These are phyloP conservation scores for Candida fluviatilis DNA, from an alignment of 805 yeast species.

Conservation along the genomic window DNA sequence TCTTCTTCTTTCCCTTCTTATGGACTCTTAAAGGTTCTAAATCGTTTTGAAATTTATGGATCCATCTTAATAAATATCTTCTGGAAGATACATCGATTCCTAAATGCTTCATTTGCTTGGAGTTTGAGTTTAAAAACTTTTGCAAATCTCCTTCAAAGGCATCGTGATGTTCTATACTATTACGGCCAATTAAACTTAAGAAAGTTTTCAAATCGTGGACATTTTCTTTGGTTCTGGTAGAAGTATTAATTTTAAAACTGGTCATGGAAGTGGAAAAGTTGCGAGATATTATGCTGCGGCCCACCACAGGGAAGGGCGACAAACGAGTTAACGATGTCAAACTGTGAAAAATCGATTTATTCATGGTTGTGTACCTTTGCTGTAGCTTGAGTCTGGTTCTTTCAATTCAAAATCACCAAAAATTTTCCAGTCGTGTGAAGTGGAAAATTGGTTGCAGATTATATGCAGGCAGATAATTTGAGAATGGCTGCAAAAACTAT, in stretches of 20 bases:
- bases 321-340: background rate
- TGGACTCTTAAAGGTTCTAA: slow-evolving; percentile 51
- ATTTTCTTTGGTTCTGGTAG: slow-evolving; percentile 41
- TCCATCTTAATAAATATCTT: slow-evolving; percentile 70
- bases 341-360: background rate
- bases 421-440: background rate
- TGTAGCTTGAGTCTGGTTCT: background rate
- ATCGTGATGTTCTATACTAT: slow-evolving; percentile 61
- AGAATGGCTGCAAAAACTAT: background rate
- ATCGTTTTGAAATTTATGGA: slow-evolving; percentile 59
- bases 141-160: slow-evolving; percentile 57
- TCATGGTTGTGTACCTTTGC: background rate
- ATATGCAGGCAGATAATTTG: background rate
- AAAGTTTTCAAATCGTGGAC: slow-evolving; percentile 67
- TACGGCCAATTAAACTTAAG: slow-evolving; percentile 74
- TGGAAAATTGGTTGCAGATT: background rate
- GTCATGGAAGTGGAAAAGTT: slow-evolving; percentile 9
- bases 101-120: slow-evolving; percentile 59
- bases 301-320: background rate
- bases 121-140: slow-evolving; percentile 53
- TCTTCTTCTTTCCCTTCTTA: slow-evolving; percentile 64
- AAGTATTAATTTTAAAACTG: slow-evolving; percentile 48
- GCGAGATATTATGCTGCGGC: slow-evolving; percentile 1
- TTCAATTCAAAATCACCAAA: background rate
- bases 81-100: slow-evolving; percentile 75